Evolutionary conservation across 345 rosid genomes (phyloP).

Genomic region (Lepidium africanum): DNA sequence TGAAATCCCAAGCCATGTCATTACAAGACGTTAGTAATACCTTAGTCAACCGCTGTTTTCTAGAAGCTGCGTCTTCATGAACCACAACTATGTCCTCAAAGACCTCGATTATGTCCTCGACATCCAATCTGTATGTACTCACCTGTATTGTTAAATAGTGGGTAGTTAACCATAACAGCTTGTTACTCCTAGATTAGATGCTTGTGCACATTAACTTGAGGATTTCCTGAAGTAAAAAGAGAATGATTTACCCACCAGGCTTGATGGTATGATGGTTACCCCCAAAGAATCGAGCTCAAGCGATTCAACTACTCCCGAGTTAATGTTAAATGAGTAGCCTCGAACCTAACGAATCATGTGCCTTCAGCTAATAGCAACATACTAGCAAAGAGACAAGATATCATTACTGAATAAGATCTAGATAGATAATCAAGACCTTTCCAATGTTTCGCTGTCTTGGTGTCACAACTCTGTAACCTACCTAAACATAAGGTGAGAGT

Average conservation of each 20-base stretch:
- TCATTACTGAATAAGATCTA: background rate
- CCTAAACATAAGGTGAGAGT: constrained; percentile 42
- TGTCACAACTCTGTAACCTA: constrained; percentile 79
- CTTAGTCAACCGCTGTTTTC: constrained; percentile 76
- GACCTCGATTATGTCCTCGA: constrained; percentile 73
- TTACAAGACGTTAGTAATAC: constrained; percentile 24
- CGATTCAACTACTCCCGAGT: constrained; percentile 67
- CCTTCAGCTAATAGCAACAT: background rate
- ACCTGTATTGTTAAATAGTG: constrained; percentile 40
- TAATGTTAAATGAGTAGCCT: constrained; percentile 71
- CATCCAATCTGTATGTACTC: constrained; percentile 68
- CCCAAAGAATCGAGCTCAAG: constrained; percentile 92
- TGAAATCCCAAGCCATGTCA: background rate
- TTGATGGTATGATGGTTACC: constrained; percentile 78
- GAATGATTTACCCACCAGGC: constrained; percentile 47
- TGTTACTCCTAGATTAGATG: background rate
- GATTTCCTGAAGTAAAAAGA: background rate
- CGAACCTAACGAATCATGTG: constrained; percentile 47
- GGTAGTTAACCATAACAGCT: background rate
- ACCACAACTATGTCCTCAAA: constrained; percentile 59
- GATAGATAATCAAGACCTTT: constrained; percentile 41
- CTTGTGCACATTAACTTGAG: background rate
- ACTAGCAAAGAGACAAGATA: background rate
- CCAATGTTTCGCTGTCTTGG: constrained; percentile 54
- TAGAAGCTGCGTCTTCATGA: constrained; percentile 64